These are phyloP conservation scores for Xylariales sp. DNA, from an alignment of 2,329 filamentous ascomycete genomes.

Conservation along the genomic window DNA sequence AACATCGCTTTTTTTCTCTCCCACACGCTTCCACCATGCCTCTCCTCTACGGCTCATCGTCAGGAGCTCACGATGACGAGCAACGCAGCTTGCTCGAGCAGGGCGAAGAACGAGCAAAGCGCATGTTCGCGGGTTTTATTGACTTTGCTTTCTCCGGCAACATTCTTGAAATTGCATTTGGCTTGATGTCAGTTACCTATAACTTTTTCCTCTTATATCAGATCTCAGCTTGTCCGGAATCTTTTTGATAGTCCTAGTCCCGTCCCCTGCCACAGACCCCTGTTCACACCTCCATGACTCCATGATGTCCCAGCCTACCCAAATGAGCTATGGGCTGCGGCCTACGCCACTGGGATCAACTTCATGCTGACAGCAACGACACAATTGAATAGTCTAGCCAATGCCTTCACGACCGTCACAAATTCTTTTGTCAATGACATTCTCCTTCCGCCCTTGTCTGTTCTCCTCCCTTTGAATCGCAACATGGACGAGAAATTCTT, in stretches of 20 bases:
- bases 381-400: constrained; percentile 66
- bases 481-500: constrained; percentile 82
- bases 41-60: constrained; percentile 21
- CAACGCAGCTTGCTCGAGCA: constrained; percentile 60
- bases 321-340: neutral
- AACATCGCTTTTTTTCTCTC: neutral
- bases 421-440: constrained; percentile 79
- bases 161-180: constrained; percentile 80
- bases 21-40: constrained; percentile 21
- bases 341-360: neutral
- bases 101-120: constrained; percentile 60
- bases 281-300: neutral
- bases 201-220: neutral
- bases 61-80: constrained; percentile 44
- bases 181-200: constrained; percentile 69
- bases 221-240: neutral
- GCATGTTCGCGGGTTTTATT: constrained; percentile 71
- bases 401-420: constrained; percentile 76
- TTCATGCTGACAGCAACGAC: constrained; percentile 12
- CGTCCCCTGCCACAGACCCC: constrained; percentile 3
- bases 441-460: constrained; percentile 74
- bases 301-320: neutral
- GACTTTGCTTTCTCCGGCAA: constrained; percentile 81
- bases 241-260: neutral
- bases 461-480: constrained; percentile 75